These are phyloP conservation scores for Phytophthora constricta DNA, from an alignment of 352 stramenopile species.

Conservation along the genomic window DNA sequence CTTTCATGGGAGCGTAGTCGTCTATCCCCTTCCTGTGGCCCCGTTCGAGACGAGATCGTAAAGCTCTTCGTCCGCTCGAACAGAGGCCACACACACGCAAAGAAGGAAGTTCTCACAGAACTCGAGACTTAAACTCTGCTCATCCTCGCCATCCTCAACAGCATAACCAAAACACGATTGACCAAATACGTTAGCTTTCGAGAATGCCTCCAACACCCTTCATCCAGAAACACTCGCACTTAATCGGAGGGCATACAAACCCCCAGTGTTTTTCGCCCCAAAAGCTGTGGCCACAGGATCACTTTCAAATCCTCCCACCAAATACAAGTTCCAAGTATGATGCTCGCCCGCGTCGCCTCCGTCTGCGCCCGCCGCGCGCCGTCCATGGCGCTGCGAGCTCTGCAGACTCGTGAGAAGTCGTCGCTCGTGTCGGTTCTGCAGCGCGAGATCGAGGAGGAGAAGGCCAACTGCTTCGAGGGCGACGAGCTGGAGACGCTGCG, in stretches of 20 bases:
- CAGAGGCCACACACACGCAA: constrained; percentile 6
- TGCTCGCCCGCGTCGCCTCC: constrained; percentile 55
- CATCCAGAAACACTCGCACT: too few species aligned
- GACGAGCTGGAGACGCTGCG: constrained; percentile 76
- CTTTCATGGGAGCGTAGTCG: constrained; percentile 35
- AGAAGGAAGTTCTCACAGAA: constrained; percentile 18
- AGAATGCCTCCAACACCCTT: too few species aligned
- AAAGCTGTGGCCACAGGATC: constrained; percentile 26
- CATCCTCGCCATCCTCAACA: constrained; percentile 33
- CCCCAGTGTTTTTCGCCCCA: too few species aligned
- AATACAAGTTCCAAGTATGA: too few species aligned
- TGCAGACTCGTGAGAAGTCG: constrained; percentile 67
- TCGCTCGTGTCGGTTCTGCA: constrained; percentile 33
- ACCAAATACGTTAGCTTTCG: too few species aligned
- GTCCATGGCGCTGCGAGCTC: constrained; percentile 31
- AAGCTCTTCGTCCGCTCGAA: constrained; percentile 27
- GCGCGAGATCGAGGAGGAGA: constrained; percentile 84
- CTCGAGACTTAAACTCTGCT: constrained; percentile 37
- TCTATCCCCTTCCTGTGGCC: constrained; percentile 15
- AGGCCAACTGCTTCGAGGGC: constrained; percentile 85
- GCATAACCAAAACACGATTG: background rate
- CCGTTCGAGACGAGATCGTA: constrained; percentile 18
- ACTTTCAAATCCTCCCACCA: constrained; percentile 31
- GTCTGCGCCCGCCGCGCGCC: constrained; percentile 36
- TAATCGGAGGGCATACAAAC: background rate